A percentile compares a stretch with the other conserved stretches of the same genome.
These are phyloP conservation scores for Xylaria arbuscula DNA, from an alignment of 2,329 filamentous ascomycete genomes.

Conservation along the genomic window DNA sequence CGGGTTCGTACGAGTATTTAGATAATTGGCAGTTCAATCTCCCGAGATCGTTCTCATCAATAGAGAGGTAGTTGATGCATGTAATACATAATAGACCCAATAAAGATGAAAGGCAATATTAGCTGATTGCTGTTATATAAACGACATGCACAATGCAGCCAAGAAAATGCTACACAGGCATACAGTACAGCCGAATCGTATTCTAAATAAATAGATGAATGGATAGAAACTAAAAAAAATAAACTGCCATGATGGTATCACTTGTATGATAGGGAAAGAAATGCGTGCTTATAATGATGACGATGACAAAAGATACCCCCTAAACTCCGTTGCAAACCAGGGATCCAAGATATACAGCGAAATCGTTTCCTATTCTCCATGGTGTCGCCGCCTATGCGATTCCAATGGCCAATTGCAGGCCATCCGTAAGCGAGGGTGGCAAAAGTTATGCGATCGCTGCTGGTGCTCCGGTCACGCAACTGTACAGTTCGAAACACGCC, in stretches of 20 bases:
- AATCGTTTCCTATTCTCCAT: not conserved
- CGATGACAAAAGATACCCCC: conserved; percentile 9
- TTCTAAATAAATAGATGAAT: conserved; percentile 6
- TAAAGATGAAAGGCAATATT: not conserved
- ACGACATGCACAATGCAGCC: not conserved
- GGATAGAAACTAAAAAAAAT: not conserved
- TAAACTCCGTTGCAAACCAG: conserved; percentile 7
- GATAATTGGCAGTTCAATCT: not conserved
- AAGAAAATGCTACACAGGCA: not conserved
- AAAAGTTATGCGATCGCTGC: not conserved
- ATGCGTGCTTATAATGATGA: conserved; percentile 29
- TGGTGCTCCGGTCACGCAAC: conserved; percentile 40
- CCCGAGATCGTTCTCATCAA: not conserved
- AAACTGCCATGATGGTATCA: conserved; percentile 41
- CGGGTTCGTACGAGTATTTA: not conserved
- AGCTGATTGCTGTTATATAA: not conserved
- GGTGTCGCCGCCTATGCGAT: not conserved
- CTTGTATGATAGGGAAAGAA: conserved; percentile 40
- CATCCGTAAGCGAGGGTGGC: not conserved
- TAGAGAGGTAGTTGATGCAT: not conserved
- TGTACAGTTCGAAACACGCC: conserved; percentile 44
- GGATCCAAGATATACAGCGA: conserved; percentile 1
- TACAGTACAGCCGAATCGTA: not conserved
- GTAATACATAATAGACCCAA: not conserved
- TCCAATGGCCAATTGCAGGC: not conserved